Percentiles rank a stretch among this genome's conserved stretches.
Conservation (phyloP, 345 rosid species). For the Citrus mangshanensis region DNA sequence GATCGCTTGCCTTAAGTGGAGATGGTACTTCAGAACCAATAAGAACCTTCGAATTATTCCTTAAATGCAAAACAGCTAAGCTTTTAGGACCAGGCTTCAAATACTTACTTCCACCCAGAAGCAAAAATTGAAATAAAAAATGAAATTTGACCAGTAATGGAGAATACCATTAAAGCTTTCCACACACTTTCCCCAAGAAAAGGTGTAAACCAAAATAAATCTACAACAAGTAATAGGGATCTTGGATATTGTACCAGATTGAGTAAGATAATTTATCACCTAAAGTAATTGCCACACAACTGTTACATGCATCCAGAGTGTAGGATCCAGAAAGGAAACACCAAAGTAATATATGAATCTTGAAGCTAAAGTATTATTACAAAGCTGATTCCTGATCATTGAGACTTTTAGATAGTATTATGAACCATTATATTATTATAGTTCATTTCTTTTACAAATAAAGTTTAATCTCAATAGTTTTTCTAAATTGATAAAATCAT, state of each 20-base stretch:
- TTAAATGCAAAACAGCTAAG: slow-evolving; percentile 22
- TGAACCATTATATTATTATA: background rate
- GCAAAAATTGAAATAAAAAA: background rate
- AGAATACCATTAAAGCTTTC: slow-evolving; percentile 2
- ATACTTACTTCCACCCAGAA: background rate
- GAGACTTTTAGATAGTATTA: background rate
- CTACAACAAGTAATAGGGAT: background rate
- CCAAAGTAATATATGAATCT: too few species aligned
- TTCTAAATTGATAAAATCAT: background rate
- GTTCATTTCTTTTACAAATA: background rate
- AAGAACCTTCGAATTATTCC: slow-evolving; percentile 54
- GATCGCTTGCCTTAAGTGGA: slow-evolving; percentile 31
- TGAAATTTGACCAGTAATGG: background rate
- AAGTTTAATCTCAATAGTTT: background rate
- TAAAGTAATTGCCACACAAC: background rate
- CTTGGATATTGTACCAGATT: background rate
- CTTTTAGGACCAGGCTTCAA: slow-evolving; percentile 8
- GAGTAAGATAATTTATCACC: background rate
- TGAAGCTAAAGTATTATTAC: background rate
- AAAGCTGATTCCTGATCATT: background rate
- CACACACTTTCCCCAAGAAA: background rate
- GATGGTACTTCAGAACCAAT: slow-evolving; percentile 37
- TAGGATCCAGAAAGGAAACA: background rate
- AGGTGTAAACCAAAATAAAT: background rate
- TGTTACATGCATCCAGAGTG: background rate